These are phyloP conservation scores for Multifurca ochricompacta DNA, from an alignment of 768 basidiomycete genomes.

Conservation along the genomic window DNA sequence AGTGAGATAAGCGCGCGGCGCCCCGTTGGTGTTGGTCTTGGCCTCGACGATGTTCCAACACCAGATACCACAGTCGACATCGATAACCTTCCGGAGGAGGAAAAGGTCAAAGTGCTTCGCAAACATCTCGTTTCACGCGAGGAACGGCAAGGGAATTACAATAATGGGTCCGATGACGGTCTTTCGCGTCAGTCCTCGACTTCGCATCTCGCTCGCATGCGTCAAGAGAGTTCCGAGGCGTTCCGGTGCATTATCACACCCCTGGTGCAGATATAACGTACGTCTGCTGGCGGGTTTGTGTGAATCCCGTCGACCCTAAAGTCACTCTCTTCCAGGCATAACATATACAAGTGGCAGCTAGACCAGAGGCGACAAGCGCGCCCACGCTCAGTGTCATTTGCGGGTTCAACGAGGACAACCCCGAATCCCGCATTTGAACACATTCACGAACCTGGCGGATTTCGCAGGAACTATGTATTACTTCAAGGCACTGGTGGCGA, in stretches of 20 bases:
- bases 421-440: slow-evolving; percentile 80
- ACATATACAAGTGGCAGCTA: slow-evolving; percentile 92
- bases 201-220: slow-evolving; percentile 22
- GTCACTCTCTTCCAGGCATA: slow-evolving; percentile 44
- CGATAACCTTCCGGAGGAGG: slow-evolving; percentile 67
- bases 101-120: slow-evolving; percentile 74
- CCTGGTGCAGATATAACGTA: slow-evolving; percentile 91
- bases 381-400: slow-evolving; percentile 63
- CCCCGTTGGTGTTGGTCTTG: slow-evolving; percentile 20
- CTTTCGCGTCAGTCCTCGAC: slow-evolving; percentile 24
- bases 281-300: slow-evolving; percentile 30
- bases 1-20: slow-evolving; percentile 35
- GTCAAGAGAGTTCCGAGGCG: slow-evolving; percentile 49
- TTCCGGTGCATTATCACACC: slow-evolving; percentile 86
- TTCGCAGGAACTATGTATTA: slow-evolving; percentile 81
- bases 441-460: slow-evolving; percentile 93
- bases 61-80: slow-evolving; percentile 31
- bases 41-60: slow-evolving; percentile 25
- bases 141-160: slow-evolving; percentile 40
- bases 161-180: slow-evolving; percentile 29
- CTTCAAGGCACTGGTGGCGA: slow-evolving; percentile 58
- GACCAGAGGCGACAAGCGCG: slow-evolving; percentile 58
- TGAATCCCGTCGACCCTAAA: background rate
- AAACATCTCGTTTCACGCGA: slow-evolving; percentile 74
- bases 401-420: slow-evolving; percentile 42